Base-by-base conservation (phyloP, 106 monocot species). In the Allium cepa region DNA sequence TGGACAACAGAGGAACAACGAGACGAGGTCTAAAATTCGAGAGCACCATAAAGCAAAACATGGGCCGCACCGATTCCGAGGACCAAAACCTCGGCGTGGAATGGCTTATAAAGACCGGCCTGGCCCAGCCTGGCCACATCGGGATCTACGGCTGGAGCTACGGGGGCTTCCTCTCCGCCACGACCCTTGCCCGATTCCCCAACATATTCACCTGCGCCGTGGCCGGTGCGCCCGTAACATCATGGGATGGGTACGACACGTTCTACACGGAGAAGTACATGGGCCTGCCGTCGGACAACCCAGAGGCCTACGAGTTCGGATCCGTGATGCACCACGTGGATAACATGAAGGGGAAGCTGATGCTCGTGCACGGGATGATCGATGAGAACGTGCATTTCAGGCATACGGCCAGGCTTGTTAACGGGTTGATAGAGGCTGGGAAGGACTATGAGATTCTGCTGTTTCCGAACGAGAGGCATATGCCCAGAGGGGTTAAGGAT, bases 341-440 rank as follows among this genome's bases (percentile, higher is more conserved):
- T 45, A 87, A 78, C 12, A 66, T 99, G 7, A 69, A 78, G 50
- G 99, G 90, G 50, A 99, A 87, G 65, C 60, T 99, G 14, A 66
- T 99, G 61, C 79, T 99, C 0, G 83, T 99, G 4, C 97, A 99
- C 63, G 92, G 92, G 12, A 92, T 92, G 92, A 85, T 92, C 2
- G 97, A 99, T 58, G 97, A 99, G 65, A 99, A 99, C 53, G 97
- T 99, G 49, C 97, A 92, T 75, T 99, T 99, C 75, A 76, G 92
- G 59, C 92, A 99, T 69, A 99, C 92, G 2, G 86, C 87, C 10
- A 83, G 92, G 79, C 86, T 99, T 18, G 65, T 93, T 15, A 93
- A 99, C 56, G 70, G 92, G 7, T 78, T 99, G 4, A 85, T 87
- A 62, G 72, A 80, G 3, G 92, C 89, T 7, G 77, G 89, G 6